These are phyloP conservation scores for Prasinococcaceae sp. DNA, from an alignment of 139 green algal species.

Conservation along the genomic window DNA sequence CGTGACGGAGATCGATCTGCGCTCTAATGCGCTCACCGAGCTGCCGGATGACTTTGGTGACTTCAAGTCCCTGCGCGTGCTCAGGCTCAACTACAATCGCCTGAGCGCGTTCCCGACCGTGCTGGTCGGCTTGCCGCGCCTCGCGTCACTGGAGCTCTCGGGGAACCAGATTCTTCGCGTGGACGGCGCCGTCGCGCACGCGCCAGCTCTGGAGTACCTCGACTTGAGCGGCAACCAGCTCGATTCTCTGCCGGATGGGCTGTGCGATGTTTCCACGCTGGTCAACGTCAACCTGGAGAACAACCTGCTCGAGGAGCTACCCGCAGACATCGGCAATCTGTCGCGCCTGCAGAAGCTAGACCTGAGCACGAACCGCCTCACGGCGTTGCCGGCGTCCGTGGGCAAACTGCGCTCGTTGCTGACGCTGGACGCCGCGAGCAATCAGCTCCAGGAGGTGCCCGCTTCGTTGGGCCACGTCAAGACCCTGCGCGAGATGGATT, in stretches of 20 bases:
- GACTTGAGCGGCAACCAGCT: constrained; percentile 18
- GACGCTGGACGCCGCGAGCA: constrained; percentile 58
- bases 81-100: constrained; percentile 74
- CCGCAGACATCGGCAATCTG: constrained; percentile 50
- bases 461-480: constrained; percentile 50
- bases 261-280: neutral
- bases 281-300: constrained; percentile 37
- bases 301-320: constrained; percentile 57
- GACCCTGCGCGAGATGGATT: constrained; percentile 19
- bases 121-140: constrained; percentile 15
- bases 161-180: constrained; percentile 54
- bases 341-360: constrained; percentile 26
- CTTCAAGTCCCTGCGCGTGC: constrained; percentile 39
- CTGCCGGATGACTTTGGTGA: constrained; percentile 54
- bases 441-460: constrained; percentile 52
- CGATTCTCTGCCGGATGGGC: neutral
- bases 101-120: constrained; percentile 34
- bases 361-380: constrained; percentile 13
- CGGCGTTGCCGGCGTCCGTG: constrained; percentile 36
- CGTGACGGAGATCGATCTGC: constrained; percentile 11
- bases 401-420: constrained; percentile 40
- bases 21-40: constrained; percentile 54
- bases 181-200: constrained; percentile 30
- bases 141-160: constrained; percentile 44
- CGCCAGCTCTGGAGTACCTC: constrained; percentile 36